Evolutionary conservation across 306 rosid species (phyloP).

Genomic region (Cucurbita moschata): DNA sequence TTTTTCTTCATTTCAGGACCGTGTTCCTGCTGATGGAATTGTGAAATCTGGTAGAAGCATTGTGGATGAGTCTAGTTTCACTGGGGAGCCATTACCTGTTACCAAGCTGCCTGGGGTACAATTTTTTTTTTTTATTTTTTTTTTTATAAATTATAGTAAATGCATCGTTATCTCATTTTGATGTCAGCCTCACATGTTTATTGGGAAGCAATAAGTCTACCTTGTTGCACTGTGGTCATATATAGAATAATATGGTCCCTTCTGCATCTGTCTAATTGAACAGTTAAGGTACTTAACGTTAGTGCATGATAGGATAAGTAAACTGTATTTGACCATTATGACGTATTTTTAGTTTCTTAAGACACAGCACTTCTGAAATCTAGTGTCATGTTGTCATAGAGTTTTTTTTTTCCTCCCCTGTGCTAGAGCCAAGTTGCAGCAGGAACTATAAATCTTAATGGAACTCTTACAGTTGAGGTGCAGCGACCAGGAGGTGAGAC

Average conservation of each 20-base stretch:
- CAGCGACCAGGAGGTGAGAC: conserved; percentile 89
- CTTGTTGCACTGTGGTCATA: not conserved
- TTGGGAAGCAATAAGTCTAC: not conserved
- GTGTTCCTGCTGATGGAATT: conserved; percentile 89
- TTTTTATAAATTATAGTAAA: not conserved
- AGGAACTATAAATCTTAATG: conserved; percentile 94
- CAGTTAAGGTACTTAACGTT: not conserved
- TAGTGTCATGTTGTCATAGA: conserved; percentile 6
- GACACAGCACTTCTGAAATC: not conserved
- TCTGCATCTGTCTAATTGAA: not conserved
- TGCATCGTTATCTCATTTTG: not conserved
- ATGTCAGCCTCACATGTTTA: not conserved
- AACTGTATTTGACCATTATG: not conserved
- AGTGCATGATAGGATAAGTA: not conserved
- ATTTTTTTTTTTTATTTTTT: conserved; percentile 17
- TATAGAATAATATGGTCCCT: not conserved
- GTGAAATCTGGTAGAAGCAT: conserved; percentile 91
- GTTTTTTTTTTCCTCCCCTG: conserved; percentile 6
- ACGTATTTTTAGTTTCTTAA: not conserved
- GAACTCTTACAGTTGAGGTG: conserved; percentile 78
- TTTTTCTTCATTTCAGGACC: conserved; percentile 42
- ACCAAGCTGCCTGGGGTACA: conserved; percentile 93
- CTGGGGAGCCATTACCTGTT: conserved; percentile 93
- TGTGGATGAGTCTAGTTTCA: conserved; percentile 84
- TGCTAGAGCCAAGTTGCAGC: conserved; percentile 84